phyloP scores from a whole-genome alignment of 2,329 filamentous ascomycete species.

The Aspergillus transmontanensis region DNA sequence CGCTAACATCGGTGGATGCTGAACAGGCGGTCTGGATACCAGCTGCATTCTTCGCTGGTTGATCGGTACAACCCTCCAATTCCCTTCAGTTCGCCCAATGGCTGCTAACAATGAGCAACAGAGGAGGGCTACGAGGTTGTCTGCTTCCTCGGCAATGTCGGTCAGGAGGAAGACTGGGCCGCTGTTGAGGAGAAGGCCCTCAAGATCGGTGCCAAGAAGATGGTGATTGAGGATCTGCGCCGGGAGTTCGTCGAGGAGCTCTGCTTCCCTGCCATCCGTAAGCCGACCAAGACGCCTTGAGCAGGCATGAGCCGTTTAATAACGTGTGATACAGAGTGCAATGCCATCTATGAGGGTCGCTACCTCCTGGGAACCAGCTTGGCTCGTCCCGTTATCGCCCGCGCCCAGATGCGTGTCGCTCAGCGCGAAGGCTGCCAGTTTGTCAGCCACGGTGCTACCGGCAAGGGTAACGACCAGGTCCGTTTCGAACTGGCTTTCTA shows the following conservation, averaged over 20 bases:
- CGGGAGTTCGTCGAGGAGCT: slow-evolving; percentile 78
- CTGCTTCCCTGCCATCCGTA: slow-evolving; percentile 70
- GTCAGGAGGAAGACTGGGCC: slow-evolving; percentile 75
- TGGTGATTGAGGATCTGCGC: slow-evolving; percentile 66
- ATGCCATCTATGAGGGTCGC: slow-evolving; percentile 69
- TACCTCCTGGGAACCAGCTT: slow-evolving; percentile 58
- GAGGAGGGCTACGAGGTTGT: slow-evolving; percentile 21
- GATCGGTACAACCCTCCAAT: slow-evolving; percentile 12
- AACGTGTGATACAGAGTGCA: slow-evolving; percentile 36
- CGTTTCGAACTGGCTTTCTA: slow-evolving; percentile 55
- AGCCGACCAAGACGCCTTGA: slow-evolving; percentile 11
- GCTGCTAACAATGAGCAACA: slow-evolving; percentile 8
- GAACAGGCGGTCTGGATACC: slow-evolving; percentile 47
- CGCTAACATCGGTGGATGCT: slow-evolving; percentile 13
- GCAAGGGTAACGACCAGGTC: slow-evolving; percentile 53
- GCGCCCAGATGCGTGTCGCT: slow-evolving; percentile 44
- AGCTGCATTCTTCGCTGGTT: slow-evolving; percentile 33
- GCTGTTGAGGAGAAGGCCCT: slow-evolving; percentile 73
- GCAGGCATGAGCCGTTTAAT: slow-evolving; percentile 22
- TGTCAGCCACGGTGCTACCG: slow-evolving; percentile 50
- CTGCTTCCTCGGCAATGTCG: slow-evolving; percentile 62
- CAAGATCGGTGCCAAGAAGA: slow-evolving; percentile 68
- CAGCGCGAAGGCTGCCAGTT: slow-evolving; percentile 48
- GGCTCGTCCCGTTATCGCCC: slow-evolving; percentile 52
- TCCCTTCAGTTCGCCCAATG: background rate